Conservation (phyloP, 176 grass and related monocot genomes). For the Hordeum marinum region DNA sequence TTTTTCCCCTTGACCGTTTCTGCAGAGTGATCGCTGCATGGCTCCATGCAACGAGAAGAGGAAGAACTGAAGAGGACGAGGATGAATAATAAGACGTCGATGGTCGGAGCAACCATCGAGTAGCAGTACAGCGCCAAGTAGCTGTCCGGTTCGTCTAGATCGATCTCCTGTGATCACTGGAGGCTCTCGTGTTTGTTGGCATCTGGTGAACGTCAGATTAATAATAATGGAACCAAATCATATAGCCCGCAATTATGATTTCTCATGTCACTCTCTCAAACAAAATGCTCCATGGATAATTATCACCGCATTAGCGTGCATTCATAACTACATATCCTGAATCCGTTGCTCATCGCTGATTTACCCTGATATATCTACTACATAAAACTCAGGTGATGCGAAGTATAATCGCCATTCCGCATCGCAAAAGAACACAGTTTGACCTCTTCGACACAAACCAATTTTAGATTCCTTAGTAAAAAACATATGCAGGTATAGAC, state of each 20-base stretch:
- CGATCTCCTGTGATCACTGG: not conserved
- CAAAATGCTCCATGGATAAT: not conserved
- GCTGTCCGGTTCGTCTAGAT: not conserved
- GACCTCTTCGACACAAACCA: not conserved
- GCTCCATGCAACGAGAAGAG: not conserved
- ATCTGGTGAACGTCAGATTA: not conserved
- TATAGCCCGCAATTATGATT: no score
- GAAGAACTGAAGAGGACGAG: not conserved
- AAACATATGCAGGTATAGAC: not conserved
- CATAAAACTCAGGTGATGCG: not conserved
- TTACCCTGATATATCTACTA: not conserved
- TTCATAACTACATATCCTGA: not conserved
- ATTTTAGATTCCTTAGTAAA: not conserved
- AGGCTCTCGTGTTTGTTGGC: not conserved
- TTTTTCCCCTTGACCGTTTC: no score
- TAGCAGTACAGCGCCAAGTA: not conserved
- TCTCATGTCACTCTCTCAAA: not conserved
- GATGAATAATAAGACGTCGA: not conserved
- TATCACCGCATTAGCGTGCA: not conserved
- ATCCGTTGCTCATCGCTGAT: not conserved
- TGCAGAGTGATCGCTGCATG: conserved; percentile 18
- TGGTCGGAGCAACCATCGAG: not conserved
- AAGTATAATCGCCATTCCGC: not conserved
- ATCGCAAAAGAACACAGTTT: conserved; percentile 16
- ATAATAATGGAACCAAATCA: not conserved